Base-by-base conservation (phyloP, 108 stramenopile species). In the Fistulifera pelliculosa region DNA sequence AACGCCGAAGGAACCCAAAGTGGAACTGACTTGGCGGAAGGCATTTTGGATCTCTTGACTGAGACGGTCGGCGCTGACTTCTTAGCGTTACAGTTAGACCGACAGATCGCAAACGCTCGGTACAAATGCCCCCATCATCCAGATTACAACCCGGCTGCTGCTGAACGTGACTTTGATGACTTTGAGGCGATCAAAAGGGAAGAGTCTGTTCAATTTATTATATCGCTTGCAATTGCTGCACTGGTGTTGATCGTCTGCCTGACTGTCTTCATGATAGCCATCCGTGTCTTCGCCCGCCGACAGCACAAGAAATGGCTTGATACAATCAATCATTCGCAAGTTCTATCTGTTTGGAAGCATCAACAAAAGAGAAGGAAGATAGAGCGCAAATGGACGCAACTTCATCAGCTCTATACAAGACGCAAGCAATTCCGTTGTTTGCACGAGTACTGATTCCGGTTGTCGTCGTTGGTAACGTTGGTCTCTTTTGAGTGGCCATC, bases 401-500 rank as follows among this genome's bases (percentile, higher is more conserved):
- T 17, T 84, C 83, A 61, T 54, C 31, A 8, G 60, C 84, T 1
- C 55, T 90, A 61, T 70, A 72, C 41, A 49, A 13, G 8, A 81
- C 80, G 53, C 11, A 42, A 19, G 70, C 65, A 0, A 62, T 86
- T 19, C 84, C 84, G 10, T 5, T 61, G 0, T 41, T 67, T 18
- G 49, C 84, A 1, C 60, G 84, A 23, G 50, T 59, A 11, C 40
- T 59, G 18, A 67, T 86, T 10, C 88, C 88, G 0, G 13, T 84
- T 24, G 55, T 82, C 17, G 75, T 90, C 25, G 11, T 90, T 6
- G 82, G 66, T 1, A 86, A 83, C 50, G 72, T 86, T 54, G 80
- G 61, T 21, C 69, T 90, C 24, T 90, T 90, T 52, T 90, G 22
- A 64, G 57, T 49, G 88, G 84, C 8, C 88, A 90, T 70, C 48